phyloP scores from a whole-genome alignment of 108 stramenopile genomes.

The Cyclotella atomus region DNA sequence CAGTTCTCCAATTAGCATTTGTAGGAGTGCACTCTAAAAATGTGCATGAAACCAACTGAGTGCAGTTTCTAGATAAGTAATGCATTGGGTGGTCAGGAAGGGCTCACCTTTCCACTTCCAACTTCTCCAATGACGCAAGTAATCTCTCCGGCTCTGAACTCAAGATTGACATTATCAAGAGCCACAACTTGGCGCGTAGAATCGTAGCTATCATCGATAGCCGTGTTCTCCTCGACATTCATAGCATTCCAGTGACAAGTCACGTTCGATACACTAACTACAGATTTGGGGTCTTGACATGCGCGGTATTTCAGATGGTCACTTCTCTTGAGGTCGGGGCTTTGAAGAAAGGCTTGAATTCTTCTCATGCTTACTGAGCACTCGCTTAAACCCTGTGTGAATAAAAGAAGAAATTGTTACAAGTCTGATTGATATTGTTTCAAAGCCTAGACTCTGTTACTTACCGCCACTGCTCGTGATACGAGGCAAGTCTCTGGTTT shows the following conservation, averaged over 20 bases:
- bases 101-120: constrained; percentile 16
- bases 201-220: background rate
- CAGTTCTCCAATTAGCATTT: constrained; percentile 57
- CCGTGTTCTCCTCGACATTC: background rate
- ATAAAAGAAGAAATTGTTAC: constrained; percentile 66
- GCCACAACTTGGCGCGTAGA: background rate
- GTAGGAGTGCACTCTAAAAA: constrained; percentile 1
- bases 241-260: constrained; percentile 50
- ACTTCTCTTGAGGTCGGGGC: constrained; percentile 50
- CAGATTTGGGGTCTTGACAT: background rate
- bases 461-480: background rate
- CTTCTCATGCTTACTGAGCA: constrained; percentile 65
- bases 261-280: constrained; percentile 23
- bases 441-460: background rate
- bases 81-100: too few relatives aligned
- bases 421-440: background rate
- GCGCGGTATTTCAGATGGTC: background rate
- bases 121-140: constrained; percentile 74
- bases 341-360: constrained; percentile 75
- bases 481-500: constrained; percentile 36
- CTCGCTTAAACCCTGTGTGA: constrained; percentile 56
- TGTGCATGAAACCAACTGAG: too few relatives aligned
- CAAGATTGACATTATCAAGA: background rate
- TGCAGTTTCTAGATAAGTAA: too few relatives aligned
- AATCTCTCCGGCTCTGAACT: background rate